Evolutionary conservation across 2,329 filamentous ascomycete genomes (phyloP).

Genomic region (Fusarium anthophilum): DNA sequence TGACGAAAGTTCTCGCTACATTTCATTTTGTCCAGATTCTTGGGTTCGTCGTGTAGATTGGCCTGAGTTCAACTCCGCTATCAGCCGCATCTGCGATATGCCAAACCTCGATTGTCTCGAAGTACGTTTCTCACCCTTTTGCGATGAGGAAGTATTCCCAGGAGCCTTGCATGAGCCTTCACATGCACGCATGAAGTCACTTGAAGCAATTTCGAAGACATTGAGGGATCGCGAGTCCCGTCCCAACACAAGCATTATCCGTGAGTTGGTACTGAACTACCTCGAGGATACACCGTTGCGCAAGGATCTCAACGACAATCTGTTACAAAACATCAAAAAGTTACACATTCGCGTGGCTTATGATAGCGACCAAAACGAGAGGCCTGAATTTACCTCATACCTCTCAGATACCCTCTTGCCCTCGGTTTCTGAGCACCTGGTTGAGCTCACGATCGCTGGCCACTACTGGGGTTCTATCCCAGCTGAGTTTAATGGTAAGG

Average conservation of each 20-base stretch:
- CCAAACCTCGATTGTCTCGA: not conserved
- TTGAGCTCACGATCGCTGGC: slow-evolving; percentile 27
- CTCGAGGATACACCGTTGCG: slow-evolving; percentile 31
- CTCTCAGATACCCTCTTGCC: slow-evolving; percentile 26
- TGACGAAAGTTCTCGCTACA: no score
- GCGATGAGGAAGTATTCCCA: no score
- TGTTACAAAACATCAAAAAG: slow-evolving; percentile 20
- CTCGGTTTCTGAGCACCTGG: slow-evolving; percentile 25
- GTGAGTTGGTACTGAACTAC: slow-evolving; percentile 25
- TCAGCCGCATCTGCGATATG: not conserved
- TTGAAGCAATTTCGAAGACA: not conserved
- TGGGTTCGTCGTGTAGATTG: no score
- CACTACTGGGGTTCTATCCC: slow-evolving; percentile 34
- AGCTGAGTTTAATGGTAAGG: slow-evolving; percentile 28
- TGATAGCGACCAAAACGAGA: slow-evolving; percentile 15
- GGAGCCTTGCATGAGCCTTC: no score
- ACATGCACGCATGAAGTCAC: accelerated
- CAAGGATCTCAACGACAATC: slow-evolving; percentile 1
- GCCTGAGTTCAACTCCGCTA: not conserved
- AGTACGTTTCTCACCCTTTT: no score
- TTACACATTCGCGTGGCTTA: slow-evolving; percentile 18
- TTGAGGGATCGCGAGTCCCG: not conserved
- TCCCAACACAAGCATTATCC: not conserved
- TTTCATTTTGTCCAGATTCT: not conserved
- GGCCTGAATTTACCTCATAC: not conserved